Evolutionary conservation across 768 basidiomycete genomes (phyloP), one percentile per base, ranked within the genome.

Genomic region (Udeniomyces megalosporus): DNA sequence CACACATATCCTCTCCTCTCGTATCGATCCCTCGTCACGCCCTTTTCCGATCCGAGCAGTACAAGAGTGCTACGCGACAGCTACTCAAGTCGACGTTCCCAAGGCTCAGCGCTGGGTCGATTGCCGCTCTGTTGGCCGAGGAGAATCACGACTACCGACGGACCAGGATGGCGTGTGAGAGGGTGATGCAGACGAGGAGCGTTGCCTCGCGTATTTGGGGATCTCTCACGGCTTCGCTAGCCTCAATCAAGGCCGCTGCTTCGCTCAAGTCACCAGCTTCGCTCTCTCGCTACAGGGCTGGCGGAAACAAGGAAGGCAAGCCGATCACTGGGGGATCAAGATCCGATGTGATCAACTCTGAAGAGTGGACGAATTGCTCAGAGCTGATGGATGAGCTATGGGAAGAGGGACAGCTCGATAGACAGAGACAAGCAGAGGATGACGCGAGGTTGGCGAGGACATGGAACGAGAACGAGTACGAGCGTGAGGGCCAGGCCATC

Each of bases 321-420:
- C 35, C 20, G 17, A 29, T 32, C 7, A 17, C 34, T 6, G 46
- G 28, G 10, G 38, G 12, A 15, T 17, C 38, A 42, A 42, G 38
- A 42, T 42, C 38, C 38, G 17, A 42, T 42, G 17, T 8, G 8
- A 8, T 8, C 38, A 31, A 10, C 10, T 5, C 3, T 4, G 35
- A 48, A 17, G 28, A 55, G n/a, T 52, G 56, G 61, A 47, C 49
- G 24, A n/a, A 26, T 20, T 34, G 42, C 8, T 24, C n/a, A 24
- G 57, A 58, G 44, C 28, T 64, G 14, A 44, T 47, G 34, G 28
- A 20, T 3, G 63, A 64, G 44, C n/a, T 64, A 1, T 28, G 54
- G 42, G 54, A 58, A 11, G 45, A 44, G 26, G 53, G 57, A 8
- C 22, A 44, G 42, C 28, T 48, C 48, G 29, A 24, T 29, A 50